A percentile compares a stretch with the other conserved stretches of the same genome.
These are phyloP conservation scores for Calonectria multiphialidica DNA, from an alignment of 2,329 filamentous ascomycete genomes.

Conservation along the genomic window DNA sequence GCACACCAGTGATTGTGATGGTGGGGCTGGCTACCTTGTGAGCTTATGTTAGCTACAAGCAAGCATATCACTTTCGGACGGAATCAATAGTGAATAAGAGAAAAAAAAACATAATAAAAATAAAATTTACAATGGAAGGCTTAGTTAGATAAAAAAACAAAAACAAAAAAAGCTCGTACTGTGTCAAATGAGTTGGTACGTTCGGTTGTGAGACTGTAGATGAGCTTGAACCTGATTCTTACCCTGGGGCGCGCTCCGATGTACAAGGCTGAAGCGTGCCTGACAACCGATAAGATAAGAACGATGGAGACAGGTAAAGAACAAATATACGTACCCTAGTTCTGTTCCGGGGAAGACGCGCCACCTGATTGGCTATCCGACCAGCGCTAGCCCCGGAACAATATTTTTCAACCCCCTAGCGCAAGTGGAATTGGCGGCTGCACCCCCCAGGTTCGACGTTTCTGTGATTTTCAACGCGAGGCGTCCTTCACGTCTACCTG, in stretches of 20 bases:
- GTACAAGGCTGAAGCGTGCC: neutral
- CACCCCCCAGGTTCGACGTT: conserved; percentile 53
- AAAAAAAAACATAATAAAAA: no score
- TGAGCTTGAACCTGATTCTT: neutral
- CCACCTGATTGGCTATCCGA: neutral
- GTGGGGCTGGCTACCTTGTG: neutral
- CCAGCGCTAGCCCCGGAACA: conserved; percentile 47
- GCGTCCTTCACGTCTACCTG: conserved; percentile 39
- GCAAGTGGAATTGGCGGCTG: conserved; percentile 55
- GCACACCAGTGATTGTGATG: neutral
- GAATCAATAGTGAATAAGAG: neutral
- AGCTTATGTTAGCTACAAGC: neutral
- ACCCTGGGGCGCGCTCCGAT: neutral
- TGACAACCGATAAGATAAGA: conserved; percentile 11
- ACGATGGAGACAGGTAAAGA: neutral
- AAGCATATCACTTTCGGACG: neutral
- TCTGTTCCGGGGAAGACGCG: conserved; percentile 6
- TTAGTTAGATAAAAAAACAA: neutral
- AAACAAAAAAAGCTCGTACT: neutral
- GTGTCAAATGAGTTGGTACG: neutral
- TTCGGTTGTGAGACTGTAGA: neutral
- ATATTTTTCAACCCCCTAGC: conserved; percentile 53
- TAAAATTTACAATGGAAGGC: neutral
- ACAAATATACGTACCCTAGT: neutral
- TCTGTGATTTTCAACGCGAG: conserved; percentile 56